Percentiles rank a stretch among this genome's conserved stretches.
Conservation (phyloP, 108 stramenopile genomes). For the Nitzschia palea region DNA sequence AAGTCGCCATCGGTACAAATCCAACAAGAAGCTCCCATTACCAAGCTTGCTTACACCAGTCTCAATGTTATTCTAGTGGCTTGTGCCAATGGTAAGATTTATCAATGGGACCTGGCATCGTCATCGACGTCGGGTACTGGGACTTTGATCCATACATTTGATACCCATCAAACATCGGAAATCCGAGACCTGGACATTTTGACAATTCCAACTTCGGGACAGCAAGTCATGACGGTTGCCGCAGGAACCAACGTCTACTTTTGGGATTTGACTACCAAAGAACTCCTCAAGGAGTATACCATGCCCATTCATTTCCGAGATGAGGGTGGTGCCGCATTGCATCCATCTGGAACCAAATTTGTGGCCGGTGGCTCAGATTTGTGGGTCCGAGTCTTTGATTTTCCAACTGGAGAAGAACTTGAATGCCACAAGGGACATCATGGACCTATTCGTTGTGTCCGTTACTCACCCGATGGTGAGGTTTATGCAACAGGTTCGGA, state of each 20-base stretch:
- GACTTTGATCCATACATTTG: conserved; percentile 31
- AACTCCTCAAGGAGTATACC: conserved; percentile 36
- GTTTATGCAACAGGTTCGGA: conserved; percentile 94
- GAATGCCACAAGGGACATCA: conserved; percentile 98
- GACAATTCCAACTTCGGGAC: conserved; percentile 27
- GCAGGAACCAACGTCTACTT: conserved; percentile 88
- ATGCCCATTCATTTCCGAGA: conserved; percentile 96
- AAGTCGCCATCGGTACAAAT: conserved; percentile 5
- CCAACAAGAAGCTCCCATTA: conserved; percentile 48
- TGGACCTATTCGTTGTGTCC: conserved; percentile 95
- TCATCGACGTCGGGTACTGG: conserved; percentile 24
- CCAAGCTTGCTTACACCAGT: conserved; percentile 70
- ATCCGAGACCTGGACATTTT: conserved; percentile 91
- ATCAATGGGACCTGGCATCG: conserved; percentile 57
- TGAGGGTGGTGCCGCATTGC: conserved; percentile 93
- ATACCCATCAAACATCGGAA: conserved; percentile 54
- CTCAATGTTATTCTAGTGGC: conserved; percentile 54
- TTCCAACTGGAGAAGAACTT: conserved; percentile 84
- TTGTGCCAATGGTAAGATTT: conserved; percentile 67
- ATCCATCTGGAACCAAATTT: conserved; percentile 86
- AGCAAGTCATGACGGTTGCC: conserved; percentile 78
- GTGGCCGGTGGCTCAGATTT: conserved; percentile 92
- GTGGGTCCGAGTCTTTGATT: conserved; percentile 95
- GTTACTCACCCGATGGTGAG: conserved; percentile 90
- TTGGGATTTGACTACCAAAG: conserved; percentile 40